phyloP scores from a whole-genome alignment of 306 rosid species.

The Alnus rubra region DNA sequence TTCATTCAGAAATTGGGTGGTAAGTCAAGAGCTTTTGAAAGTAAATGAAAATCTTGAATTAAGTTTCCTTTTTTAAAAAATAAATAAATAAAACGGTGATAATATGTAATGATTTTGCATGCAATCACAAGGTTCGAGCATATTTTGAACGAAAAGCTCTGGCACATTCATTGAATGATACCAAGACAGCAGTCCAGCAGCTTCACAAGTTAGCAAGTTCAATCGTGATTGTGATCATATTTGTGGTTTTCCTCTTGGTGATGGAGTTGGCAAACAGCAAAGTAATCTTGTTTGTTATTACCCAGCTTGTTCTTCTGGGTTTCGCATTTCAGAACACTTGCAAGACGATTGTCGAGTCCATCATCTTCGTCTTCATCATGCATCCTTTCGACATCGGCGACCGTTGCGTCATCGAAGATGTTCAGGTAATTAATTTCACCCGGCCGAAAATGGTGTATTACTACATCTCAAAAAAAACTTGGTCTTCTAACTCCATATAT shows the following conservation, averaged over 20 bases:
- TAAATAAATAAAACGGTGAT: not conserved
- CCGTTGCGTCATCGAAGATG: slow-evolving; percentile 53
- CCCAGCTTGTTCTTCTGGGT: slow-evolving; percentile 44
- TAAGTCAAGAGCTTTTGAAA: slow-evolving; percentile 23
- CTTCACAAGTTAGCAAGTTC: slow-evolving; percentile 56
- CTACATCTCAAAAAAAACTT: no score
- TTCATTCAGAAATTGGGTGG: slow-evolving; percentile 59
- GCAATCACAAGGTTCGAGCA: slow-evolving; percentile 47
- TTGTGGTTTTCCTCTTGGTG: slow-evolving; percentile 41
- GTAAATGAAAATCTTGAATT: no score
- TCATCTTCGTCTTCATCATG: slow-evolving; percentile 57
- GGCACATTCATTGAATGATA: slow-evolving; percentile 55
- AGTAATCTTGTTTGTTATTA: slow-evolving; percentile 37
- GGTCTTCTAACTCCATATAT: not conserved
- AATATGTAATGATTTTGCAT: not conserved
- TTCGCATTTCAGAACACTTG: slow-evolving; percentile 57
- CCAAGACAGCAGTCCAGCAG: slow-evolving; percentile 62
- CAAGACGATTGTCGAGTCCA: slow-evolving; percentile 51
- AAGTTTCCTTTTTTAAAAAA: no score
- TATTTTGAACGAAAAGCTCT: slow-evolving; percentile 52
- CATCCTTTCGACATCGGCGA: slow-evolving; percentile 64
- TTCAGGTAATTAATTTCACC: slow-evolving; percentile 34
- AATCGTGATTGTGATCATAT: slow-evolving; percentile 44
- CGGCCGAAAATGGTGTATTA: not conserved
- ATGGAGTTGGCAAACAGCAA: slow-evolving; percentile 46